phyloP scores from a whole-genome alignment of 164 flowering plant species.

The Berberis thunbergii region DNA sequence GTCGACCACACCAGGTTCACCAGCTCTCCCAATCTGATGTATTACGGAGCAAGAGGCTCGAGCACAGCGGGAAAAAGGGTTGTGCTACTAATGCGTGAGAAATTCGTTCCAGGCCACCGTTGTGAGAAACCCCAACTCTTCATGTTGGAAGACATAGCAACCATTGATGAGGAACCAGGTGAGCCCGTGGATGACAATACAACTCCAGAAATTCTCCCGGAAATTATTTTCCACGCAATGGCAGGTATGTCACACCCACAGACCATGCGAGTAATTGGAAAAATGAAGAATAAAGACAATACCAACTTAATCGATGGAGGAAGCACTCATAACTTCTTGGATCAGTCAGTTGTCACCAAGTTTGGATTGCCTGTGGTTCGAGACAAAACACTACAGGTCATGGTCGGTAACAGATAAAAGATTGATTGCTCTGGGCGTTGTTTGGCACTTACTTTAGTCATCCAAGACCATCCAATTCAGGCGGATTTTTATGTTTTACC shows the following conservation, averaged over 20 bases:
- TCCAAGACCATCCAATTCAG: not conserved
- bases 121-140: not conserved
- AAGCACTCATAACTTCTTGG: not conserved
- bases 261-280: not conserved
- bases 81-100: not conserved
- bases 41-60: not conserved
- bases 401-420: slow-evolving; percentile 1
- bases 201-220: not conserved
- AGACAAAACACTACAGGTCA: not conserved
- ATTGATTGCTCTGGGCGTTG: not conserved
- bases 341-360: not conserved
- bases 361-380: not conserved
- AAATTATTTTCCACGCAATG: slow-evolving; percentile 1
- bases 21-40: not conserved
- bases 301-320: not conserved
- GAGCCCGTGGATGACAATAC: not conserved
- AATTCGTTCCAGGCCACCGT: not conserved
- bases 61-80: not conserved
- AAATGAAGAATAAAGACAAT: not conserved
- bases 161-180: not conserved
- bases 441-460: not conserved
- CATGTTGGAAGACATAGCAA: not conserved
- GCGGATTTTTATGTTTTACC: not conserved
- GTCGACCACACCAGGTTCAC: not conserved
- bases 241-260: not conserved